Percentiles rank a stretch among this genome's conserved stretches.
These are phyloP conservation scores for Acer campestre DNA, from an alignment of 345 rosid genomes.

Conservation along the genomic window DNA sequence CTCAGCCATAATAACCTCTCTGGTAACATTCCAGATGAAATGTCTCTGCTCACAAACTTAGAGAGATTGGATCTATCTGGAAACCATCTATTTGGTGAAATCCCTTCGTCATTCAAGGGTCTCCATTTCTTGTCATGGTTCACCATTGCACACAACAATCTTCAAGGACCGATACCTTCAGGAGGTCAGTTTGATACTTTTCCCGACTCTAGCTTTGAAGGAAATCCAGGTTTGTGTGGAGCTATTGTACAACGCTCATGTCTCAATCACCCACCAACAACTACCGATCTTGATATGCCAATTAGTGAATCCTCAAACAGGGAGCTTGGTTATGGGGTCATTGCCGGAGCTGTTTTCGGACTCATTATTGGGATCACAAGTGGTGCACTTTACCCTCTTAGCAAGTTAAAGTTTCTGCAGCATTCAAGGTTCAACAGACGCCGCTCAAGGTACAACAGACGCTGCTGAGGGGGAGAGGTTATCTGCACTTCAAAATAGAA, in stretches of 20 bases:
- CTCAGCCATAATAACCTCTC: neutral
- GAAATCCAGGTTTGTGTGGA: slow-evolving; percentile 4
- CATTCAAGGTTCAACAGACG: no score
- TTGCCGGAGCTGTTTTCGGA: slow-evolving; percentile 9
- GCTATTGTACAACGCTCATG: neutral
- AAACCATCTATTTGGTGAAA: slow-evolving; percentile 4
- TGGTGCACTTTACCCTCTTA: slow-evolving; percentile 6
- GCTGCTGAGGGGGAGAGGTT: no score
- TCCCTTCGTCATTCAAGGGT: neutral
- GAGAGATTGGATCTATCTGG: slow-evolving; percentile 11
- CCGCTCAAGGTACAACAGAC: no score
- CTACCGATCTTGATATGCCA: neutral
- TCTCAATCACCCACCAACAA: no score
- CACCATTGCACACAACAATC: neutral
- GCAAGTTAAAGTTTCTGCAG: no score
- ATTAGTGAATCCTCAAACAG: no score
- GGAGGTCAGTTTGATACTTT: slow-evolving; percentile 15
- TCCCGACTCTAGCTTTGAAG: slow-evolving; percentile 5
- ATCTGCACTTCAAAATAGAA: no score
- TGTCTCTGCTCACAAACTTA: neutral
- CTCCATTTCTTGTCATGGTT: slow-evolving; percentile 16
- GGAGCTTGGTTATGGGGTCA: no score
- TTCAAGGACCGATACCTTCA: slow-evolving; percentile 13
- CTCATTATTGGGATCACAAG: neutral
- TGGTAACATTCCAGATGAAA: no score